Evolutionary conservation across 2,329 filamentous ascomycete species (phyloP), one percentile per base, ranked within the genome.

Genomic region (Neurospora sp.): DNA sequence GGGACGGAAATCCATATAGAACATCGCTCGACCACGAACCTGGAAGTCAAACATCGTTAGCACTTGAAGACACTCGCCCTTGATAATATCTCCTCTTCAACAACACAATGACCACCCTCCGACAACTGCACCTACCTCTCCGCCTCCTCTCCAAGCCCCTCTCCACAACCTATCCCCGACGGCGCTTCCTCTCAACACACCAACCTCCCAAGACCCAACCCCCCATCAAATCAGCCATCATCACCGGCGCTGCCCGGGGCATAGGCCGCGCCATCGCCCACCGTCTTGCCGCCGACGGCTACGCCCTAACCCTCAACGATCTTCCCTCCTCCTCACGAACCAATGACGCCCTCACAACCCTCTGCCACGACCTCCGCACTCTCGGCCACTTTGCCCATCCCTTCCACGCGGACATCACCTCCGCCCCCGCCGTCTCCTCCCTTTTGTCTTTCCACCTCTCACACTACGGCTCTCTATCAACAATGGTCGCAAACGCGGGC

Each of bases 271-370:
- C 87, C 23, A 88, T 90, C 68, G 89, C 88, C 19, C 79, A 89
- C 8, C 86, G 89, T 2, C 82, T 91, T 17, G 88, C 88, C 6
- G 79, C 82, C 28, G 89, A 91, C 72, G 89, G 89, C 69, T 91
- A 91, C 79, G 83, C 88, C 73, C 81, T 92, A 67, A 89, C 87
- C 75, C 81, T 91, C 72, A 91, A 90, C 76, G 89, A 91, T 73
- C 80, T 91, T 10, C 28, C 52, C 15, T 62, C 23, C 12, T 33
- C 46, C 8, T 33, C 41, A 67, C 73, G 80, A 1, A 85, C 86
- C 71, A 83, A 88, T 68, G 81, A 84, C 28, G 81, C 84, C 0
- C 85, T 83, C 10, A 78, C 82, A 23, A 71, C 76, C 3, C 78
- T 85, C 10, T 87, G 86, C 0, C 79, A 57, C 52, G 43, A 3